A percentile compares a stretch with the other conserved stretches of the same genome.
phyloP scores from a whole-genome alignment of 139 green algal genomes.

The Chlorella sp. region DNA sequence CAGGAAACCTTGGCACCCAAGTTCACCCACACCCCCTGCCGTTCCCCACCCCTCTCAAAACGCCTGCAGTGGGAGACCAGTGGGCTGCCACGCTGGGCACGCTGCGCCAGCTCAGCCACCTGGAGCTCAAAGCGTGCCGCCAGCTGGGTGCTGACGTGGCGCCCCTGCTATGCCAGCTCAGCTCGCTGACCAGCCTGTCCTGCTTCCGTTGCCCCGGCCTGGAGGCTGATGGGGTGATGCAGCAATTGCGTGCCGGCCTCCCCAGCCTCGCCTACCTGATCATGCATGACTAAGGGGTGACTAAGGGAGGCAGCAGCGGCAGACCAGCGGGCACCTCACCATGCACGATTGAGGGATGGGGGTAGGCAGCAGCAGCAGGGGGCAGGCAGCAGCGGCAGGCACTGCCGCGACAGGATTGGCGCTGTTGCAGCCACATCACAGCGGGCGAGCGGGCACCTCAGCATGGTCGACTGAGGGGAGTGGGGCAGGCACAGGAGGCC shows the following conservation, averaged over 20 bases:
- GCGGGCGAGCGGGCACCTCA: too few species aligned
- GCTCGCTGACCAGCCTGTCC: constrained; percentile 13
- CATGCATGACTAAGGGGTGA: constrained; percentile 15
- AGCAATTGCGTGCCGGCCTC: neutral
- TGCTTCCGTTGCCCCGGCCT: constrained; percentile 8
- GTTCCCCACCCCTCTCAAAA: neutral
- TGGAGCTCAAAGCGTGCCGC: constrained; percentile 30
- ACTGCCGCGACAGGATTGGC: too few species aligned
- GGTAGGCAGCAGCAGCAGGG: neutral
- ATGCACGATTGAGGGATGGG: too few species aligned
- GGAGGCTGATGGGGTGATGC: neutral
- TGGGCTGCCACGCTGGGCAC: constrained; percentile 3
- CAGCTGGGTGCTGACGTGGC: neutral
- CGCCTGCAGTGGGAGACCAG: neutral
- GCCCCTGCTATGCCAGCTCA: constrained; percentile 12
- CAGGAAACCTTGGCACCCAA: too few species aligned
- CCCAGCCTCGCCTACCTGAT: constrained; percentile 15
- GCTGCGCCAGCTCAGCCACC: constrained; percentile 1
- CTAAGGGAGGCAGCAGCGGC: neutral
- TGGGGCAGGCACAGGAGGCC: too few species aligned
- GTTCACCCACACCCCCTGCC: neutral
- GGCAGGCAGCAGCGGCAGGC: too few species aligned
- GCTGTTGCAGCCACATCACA: too few species aligned
- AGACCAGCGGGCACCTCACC: too few species aligned
- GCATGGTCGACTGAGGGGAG: too few species aligned